These are phyloP conservation scores for Trichocladium uniseriatum DNA, from an alignment of 495 filamentous ascomycete species.

Conservation along the genomic window DNA sequence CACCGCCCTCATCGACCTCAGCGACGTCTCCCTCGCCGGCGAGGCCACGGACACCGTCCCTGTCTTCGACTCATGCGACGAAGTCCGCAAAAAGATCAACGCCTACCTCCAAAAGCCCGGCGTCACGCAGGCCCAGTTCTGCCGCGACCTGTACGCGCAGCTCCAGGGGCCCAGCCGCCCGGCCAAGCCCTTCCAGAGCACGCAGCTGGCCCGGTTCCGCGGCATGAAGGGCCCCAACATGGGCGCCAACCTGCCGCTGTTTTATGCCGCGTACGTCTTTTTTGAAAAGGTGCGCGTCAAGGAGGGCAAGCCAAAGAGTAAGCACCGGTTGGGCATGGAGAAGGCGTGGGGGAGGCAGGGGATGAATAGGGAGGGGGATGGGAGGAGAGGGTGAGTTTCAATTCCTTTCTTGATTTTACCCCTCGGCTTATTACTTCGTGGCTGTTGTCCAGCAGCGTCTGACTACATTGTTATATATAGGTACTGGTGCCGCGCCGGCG, in stretches of 20 bases:
- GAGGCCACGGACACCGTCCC: constrained; percentile 35
- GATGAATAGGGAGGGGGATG: constrained; percentile 13
- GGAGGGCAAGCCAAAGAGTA: constrained; percentile 46
- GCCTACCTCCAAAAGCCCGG: constrained; percentile 39
- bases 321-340: constrained; percentile 46
- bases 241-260: constrained; percentile 35
- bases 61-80: constrained; percentile 49
- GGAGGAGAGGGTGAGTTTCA: constrained; percentile 1
- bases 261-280: constrained; percentile 45
- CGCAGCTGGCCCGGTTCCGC: constrained; percentile 40
- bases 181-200: constrained; percentile 19
- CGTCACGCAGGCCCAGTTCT: constrained; percentile 45
- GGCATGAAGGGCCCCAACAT: constrained; percentile 35
- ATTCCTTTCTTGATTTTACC: too few species aligned
- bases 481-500: too few species aligned
- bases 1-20: constrained; percentile 23
- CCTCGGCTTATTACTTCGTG: too few species aligned
- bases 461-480: too few species aligned
- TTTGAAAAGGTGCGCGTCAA: constrained; percentile 53
- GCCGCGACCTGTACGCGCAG: constrained; percentile 37
- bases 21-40: constrained; percentile 30
- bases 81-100: constrained; percentile 46
- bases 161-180: constrained; percentile 9
- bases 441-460: too few species aligned
- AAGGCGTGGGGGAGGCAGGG: constrained; percentile 25